Conservation (phyloP, 352 stramenopile genomes). For the Pythium periplocum region DNA sequence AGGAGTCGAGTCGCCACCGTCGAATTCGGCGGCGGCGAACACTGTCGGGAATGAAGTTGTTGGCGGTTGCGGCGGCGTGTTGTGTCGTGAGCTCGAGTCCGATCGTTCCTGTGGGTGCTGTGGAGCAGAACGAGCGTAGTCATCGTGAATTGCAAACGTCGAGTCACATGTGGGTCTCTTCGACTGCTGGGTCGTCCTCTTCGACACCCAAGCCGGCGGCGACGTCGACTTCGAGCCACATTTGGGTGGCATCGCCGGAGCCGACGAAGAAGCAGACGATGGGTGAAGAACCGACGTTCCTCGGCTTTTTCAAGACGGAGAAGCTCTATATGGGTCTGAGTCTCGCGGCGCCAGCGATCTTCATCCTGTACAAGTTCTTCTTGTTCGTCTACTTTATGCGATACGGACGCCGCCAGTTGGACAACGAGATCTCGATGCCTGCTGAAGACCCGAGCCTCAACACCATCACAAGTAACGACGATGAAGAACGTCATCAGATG, state of each 20-base stretch:
- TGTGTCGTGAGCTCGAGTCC: no score
- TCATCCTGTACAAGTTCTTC: slow-evolving; percentile 22
- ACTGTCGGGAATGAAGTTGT: no score
- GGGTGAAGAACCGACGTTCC: slow-evolving; percentile 16
- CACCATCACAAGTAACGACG: neutral
- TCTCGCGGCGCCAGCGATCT: slow-evolving; percentile 13
- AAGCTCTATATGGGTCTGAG: slow-evolving; percentile 15
- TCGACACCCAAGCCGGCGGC: no score
- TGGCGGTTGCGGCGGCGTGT: no score
- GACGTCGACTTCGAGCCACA: no score
- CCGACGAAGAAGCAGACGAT: neutral
- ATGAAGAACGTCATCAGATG: neutral
- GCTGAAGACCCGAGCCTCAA: neutral
- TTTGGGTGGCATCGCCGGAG: neutral
- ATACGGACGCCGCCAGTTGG: slow-evolving; percentile 15
- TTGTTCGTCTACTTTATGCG: slow-evolving; percentile 7
- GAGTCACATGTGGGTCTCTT: no score
- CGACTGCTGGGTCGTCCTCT: no score
- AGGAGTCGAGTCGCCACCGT: no score
- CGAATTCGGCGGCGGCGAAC: no score
- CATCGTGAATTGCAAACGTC: no score
- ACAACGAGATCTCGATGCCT: slow-evolving; percentile 9
- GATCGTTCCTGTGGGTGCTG: no score
- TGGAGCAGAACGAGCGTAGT: no score
- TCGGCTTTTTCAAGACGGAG: slow-evolving; percentile 22